Base-by-base conservation (phyloP, 2,329 filamentous ascomycete species). In the Cercospora berteroae region DNA sequence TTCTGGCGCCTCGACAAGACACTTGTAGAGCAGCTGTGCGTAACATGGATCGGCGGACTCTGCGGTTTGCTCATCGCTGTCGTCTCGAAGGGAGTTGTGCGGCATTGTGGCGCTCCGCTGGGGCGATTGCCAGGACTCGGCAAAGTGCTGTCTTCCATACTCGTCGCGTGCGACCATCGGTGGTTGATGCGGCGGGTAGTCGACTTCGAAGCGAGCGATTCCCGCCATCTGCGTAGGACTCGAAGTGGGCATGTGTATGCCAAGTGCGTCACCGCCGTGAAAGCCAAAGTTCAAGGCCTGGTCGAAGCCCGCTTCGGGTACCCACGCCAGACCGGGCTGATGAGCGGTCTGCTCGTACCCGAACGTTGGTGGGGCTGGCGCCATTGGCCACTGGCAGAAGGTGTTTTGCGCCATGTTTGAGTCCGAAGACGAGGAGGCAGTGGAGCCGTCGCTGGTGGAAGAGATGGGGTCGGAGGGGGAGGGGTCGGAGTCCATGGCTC, bases 1-100 rank as follows among this genome's bases (percentile, higher is more conserved):
- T 5, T 83, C 82, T 0, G 88, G 86, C 0, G 85, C 86, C 71
- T 87, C 87, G 81, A 89, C 86, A 20, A 98, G 86, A 1, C 93
- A 93, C 61, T 85, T 83, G 75, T 89, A 91, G 69, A 98, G 92
- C 16, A 97, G 85, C 74, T 90, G 85, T 0, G 94, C 93, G 76
- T 98, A 98, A 0, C 77, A 72, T 18, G 69, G 69, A 56, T 72
- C 70, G 52, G 70, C 65, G 16, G 70, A 65, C 20, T 72, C 70
- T 13, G 57, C 57, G 13, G 57, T 52, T 2, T 44, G 31, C n/a
- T 72, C 70, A 13, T 70, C 70, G 27, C 60, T 65, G 16, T 72
- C 70, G 10, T 70, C 69, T 18, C 57, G 50, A 18, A 72, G 69
- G 20, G 68, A 42, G n/a, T 70, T 67, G 20, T 69, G 65, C 5